These are phyloP conservation scores for Colletotrichum australisinense DNA, from an alignment of 2,329 filamentous ascomycete species.

Conservation along the genomic window DNA sequence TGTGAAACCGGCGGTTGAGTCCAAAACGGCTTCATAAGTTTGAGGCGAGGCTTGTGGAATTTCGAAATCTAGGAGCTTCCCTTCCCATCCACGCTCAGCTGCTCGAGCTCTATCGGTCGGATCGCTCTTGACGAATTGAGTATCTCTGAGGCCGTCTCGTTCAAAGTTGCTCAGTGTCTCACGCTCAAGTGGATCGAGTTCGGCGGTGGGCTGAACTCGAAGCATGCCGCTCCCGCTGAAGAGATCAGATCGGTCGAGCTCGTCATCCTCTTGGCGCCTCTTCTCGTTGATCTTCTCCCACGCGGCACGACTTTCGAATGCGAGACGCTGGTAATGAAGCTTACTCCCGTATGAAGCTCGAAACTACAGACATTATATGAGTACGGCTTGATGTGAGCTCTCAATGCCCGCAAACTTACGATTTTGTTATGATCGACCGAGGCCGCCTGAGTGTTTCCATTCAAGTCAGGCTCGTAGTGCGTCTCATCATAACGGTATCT, in stretches of 20 bases:
- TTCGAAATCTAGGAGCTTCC: conserved; percentile 40
- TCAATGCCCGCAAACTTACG: conserved; percentile 13
- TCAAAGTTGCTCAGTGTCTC: conserved; percentile 41
- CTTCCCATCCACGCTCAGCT: conserved; percentile 35
- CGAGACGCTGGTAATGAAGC: conserved; percentile 41
- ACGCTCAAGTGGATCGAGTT: conserved; percentile 38
- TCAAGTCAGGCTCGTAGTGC: conserved; percentile 35
- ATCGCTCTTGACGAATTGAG: conserved; percentile 40
- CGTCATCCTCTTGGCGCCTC: not conserved
- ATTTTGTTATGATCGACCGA: conserved; percentile 44
- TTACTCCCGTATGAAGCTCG: conserved; percentile 40
- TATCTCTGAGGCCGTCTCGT: conserved; percentile 39
- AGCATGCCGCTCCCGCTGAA: conserved; percentile 42
- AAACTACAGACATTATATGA: conserved; percentile 31
- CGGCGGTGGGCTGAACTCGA: conserved; percentile 39
- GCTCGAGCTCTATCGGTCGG: conserved; percentile 36
- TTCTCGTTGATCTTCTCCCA: conserved; percentile 38
- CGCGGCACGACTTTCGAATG: conserved; percentile 39
- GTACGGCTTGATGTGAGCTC: not conserved
- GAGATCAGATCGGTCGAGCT: conserved; percentile 24
- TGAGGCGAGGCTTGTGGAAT: conserved; percentile 34
- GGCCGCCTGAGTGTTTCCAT: conserved; percentile 37
- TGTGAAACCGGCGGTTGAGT: conserved; percentile 40
- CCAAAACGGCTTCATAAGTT: conserved; percentile 40
- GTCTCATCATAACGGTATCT: conserved; percentile 38